Evolutionary conservation across 805 yeast genomes (phyloP).

Genomic region (Yarrowia sp.): DNA sequence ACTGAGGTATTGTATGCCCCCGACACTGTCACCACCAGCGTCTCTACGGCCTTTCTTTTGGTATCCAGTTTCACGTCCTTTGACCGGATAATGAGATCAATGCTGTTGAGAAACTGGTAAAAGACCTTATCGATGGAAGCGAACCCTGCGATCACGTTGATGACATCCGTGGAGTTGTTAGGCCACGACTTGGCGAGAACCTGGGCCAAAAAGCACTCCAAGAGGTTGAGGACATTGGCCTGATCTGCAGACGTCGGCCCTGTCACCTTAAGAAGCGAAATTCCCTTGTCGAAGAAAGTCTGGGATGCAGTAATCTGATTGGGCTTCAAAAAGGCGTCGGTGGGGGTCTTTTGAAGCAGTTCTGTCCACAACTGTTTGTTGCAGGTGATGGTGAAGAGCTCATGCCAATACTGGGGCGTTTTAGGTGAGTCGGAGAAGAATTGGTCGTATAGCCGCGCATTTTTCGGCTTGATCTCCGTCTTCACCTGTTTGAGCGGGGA

Average conservation of each 20-base stretch:
- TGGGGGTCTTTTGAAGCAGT: background rate
- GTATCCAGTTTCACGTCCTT: slow-evolving; percentile 27
- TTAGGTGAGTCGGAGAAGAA: background rate
- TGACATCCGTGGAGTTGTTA: slow-evolving; percentile 34
- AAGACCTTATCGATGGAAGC: slow-evolving; percentile 37
- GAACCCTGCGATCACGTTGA: slow-evolving; percentile 39
- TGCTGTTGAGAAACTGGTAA: slow-evolving; percentile 33
- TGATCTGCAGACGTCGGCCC: slow-evolving; percentile 30
- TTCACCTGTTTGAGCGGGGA: slow-evolving; percentile 18
- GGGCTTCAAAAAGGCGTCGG: background rate
- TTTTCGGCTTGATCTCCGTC: slow-evolving; percentile 17
- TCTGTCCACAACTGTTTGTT: slow-evolving; percentile 26
- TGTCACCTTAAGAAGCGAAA: slow-evolving; percentile 28
- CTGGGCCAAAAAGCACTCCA: slow-evolving; percentile 34
- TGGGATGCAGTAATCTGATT: slow-evolving; percentile 26
- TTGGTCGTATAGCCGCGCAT: slow-evolving; percentile 4
- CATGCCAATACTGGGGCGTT: slow-evolving; percentile 14
- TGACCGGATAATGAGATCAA: slow-evolving; percentile 33
- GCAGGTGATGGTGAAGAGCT: slow-evolving; percentile 19
- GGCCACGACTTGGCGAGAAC: slow-evolving; percentile 34
- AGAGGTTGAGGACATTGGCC: slow-evolving; percentile 29
- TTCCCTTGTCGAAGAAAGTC: slow-evolving; percentile 31
- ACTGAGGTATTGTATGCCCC: slow-evolving; percentile 38
- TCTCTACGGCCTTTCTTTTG: slow-evolving; percentile 34
- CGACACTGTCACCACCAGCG: slow-evolving; percentile 35